Evolutionary conservation across 768 basidiomycete species (phyloP).

Genomic region (Boletus rubropictus): DNA sequence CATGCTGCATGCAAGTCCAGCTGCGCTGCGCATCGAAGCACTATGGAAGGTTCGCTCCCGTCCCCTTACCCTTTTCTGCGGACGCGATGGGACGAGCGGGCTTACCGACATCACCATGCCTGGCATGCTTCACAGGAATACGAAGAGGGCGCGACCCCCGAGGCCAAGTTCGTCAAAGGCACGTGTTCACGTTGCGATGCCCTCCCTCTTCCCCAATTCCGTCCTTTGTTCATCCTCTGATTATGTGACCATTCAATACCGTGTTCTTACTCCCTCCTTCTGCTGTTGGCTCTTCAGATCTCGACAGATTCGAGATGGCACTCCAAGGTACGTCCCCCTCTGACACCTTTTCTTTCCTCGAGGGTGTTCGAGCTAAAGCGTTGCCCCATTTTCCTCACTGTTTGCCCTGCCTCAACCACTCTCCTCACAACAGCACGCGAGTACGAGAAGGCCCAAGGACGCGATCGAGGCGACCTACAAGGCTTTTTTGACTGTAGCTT

Average conservation of each 20-base stretch:
- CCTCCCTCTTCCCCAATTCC: neutral
- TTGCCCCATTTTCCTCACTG: neutral
- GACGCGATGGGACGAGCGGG: neutral
- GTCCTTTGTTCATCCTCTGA: neutral
- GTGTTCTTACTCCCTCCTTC: neutral
- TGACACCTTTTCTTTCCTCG: no score
- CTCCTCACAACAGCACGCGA: conserved; percentile 48
- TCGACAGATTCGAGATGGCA: conserved; percentile 87
- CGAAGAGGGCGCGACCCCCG: conserved; percentile 63
- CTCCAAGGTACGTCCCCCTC: conserved; percentile 51
- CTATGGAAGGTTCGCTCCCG: conserved; percentile 53
- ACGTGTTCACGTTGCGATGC: neutral
- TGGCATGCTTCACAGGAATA: conserved; percentile 57
- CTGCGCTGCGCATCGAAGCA: conserved; percentile 58
- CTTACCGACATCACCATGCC: neutral
- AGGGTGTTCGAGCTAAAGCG: neutral
- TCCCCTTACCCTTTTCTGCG: neutral
- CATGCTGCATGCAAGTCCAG: conserved; percentile 76
- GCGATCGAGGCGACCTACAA: conserved; percentile 47
- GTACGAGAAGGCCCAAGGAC: conserved; percentile 55
- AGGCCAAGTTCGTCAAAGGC: conserved; percentile 88
- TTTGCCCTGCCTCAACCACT: neutral
- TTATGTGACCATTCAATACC: neutral
- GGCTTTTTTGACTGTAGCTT: conserved; percentile 78
- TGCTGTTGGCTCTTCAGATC: conserved; percentile 42